These are phyloP conservation scores for Entomortierella parvispora DNA, from an alignment of 192 early-diverging fungal genomes.

Conservation along the genomic window DNA sequence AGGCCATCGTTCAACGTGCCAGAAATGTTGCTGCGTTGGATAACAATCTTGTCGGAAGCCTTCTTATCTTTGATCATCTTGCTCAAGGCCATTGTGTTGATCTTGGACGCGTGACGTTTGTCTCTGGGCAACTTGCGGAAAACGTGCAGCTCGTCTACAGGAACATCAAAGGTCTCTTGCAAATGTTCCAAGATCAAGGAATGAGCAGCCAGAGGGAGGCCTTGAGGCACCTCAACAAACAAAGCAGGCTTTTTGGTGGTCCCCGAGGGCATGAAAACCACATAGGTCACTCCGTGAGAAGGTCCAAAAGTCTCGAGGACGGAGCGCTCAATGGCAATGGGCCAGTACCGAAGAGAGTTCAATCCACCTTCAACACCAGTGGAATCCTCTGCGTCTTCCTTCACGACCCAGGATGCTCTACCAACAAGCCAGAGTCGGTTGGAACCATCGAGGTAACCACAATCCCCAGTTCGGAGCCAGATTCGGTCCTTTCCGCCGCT, in stretches of 20 bases:
- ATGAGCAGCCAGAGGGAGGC: constrained; percentile 31
- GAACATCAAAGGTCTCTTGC: constrained; percentile 49
- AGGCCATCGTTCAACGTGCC: constrained; percentile 44
- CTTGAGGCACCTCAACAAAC: constrained; percentile 43
- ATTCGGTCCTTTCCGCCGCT: constrained; percentile 35
- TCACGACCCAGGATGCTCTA: constrained; percentile 45
- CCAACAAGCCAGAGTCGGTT: constrained; percentile 45
- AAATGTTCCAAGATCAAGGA: constrained; percentile 39
- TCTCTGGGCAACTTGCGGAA: constrained; percentile 51
- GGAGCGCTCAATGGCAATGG: constrained; percentile 46
- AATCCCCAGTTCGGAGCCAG: constrained; percentile 51
- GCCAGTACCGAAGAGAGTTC: constrained; percentile 48
- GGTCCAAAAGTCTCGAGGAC: constrained; percentile 49
- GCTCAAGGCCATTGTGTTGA: constrained; percentile 47
- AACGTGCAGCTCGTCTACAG: constrained; percentile 47
- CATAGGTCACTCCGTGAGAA: constrained; percentile 44
- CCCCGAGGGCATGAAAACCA: constrained; percentile 45
- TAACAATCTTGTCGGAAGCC: constrained; percentile 28
- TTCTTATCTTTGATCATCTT: constrained; percentile 49
- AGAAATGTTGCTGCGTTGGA: constrained; percentile 37
- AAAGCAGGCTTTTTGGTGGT: constrained; percentile 38
- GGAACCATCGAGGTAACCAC: constrained; percentile 33
- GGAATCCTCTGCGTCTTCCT: constrained; percentile 18
- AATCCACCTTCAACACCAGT: constrained; percentile 17
- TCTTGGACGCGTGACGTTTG: constrained; percentile 50